phyloP scores from a whole-genome alignment of 2,329 filamentous ascomycete species.

The Xylariaceae sp. region DNA sequence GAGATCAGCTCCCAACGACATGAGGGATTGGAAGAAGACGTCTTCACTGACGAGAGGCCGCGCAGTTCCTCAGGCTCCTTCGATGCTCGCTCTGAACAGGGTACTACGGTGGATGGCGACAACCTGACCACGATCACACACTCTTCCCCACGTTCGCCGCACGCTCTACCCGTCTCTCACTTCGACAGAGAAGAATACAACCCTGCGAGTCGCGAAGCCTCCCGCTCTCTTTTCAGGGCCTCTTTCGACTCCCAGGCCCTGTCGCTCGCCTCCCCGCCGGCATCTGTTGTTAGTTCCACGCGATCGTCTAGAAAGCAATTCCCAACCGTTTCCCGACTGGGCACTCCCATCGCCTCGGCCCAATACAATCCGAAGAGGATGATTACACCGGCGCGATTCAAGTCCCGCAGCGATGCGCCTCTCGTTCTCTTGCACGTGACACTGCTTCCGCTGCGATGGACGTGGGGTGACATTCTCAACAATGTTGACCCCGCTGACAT shows the following conservation, averaged over 20 bases:
- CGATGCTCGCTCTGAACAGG: slow-evolving; percentile 32
- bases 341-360: slow-evolving; percentile 47
- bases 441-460: slow-evolving; percentile 63
- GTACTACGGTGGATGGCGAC: slow-evolving; percentile 28
- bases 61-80: slow-evolving; percentile 53
- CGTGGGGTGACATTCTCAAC: slow-evolving; percentile 55
- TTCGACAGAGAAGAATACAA: slow-evolving; percentile 44
- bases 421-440: slow-evolving; percentile 75
- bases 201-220: slow-evolving; percentile 52
- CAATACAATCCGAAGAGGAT: slow-evolving; percentile 52
- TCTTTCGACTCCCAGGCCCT: slow-evolving; percentile 64
- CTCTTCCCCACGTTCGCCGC: slow-evolving; percentile 39
- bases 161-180: slow-evolving; percentile 49
- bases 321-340: slow-evolving; percentile 50
- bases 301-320: slow-evolving; percentile 48
- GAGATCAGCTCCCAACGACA: slow-evolving; percentile 49
- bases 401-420: slow-evolving; percentile 53
- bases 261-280: slow-evolving; percentile 64
- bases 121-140: slow-evolving; percentile 32
- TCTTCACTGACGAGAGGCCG: slow-evolving; percentile 54
- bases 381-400: slow-evolving; percentile 53
- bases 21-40: slow-evolving; percentile 47
- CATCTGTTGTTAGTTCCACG: slow-evolving; percentile 49
- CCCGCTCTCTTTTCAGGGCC: slow-evolving; percentile 62
- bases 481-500: slow-evolving; percentile 31